Base-by-base conservation (phyloP, 1,284 basidiomycete genomes). In the Cutaneotrichosporon dermatis region DNA sequence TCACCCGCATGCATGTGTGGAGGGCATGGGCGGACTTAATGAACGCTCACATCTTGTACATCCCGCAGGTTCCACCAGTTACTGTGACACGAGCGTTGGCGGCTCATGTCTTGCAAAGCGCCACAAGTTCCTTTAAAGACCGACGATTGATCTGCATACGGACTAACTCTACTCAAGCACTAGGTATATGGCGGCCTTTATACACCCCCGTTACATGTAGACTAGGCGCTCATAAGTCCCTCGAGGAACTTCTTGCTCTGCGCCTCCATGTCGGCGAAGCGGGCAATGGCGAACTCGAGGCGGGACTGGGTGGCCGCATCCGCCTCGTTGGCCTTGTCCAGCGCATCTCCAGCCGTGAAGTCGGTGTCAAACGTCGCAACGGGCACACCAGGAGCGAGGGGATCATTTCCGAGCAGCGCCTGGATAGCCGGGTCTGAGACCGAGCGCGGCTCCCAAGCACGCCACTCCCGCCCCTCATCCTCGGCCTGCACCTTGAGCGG, bases 311-410 rank as follows among this genome's bases (percentile, higher is more conserved):
- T 61, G 2, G 57, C 57, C 16, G 57, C 51, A 49, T 69, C 68
- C 13, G 51, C 58, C 25, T 66, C 56, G 54, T 64, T 69, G 39
- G 39, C 33, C 54, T 56, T 41, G 62, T 69, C 68, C 9, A 69
- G 34, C 3, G 62, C 63, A 8, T 60, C 61, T 9, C 49, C 55
- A 2, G 58, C 65, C 16, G 62, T 60, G 37, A 64, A 69, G 52
- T 69, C 65, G 4, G 64, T 43, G 6, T 62, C 55, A 9, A 51
- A 50, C 1, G 25, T 34, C 7, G 45, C 45, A 7, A 40, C 13
- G 4, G 48, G 11, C 13, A 50, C 43, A n/a, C 58, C 42, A 35
- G 61, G 59, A 46, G 42, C 48, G 4, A 67, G 48, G 7, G 64
- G 58, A 46, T 61, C 61, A 25, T 35, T 33, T 3, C 36, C 11